Base-by-base conservation (phyloP, 257 asterid species). In the Salvia miltiorrhiza region DNA sequence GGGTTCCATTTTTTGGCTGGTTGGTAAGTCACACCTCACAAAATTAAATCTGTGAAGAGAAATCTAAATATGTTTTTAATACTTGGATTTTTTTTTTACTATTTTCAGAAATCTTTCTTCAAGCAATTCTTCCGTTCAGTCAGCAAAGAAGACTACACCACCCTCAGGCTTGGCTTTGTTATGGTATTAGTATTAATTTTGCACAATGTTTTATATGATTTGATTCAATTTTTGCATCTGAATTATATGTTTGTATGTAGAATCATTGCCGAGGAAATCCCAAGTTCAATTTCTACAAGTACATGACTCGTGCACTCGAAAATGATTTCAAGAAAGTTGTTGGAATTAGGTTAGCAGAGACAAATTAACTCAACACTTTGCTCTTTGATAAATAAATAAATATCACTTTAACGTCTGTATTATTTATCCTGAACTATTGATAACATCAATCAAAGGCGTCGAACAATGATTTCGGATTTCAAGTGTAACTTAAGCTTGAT, bases 81-180 rank as follows among this genome's bases (percentile, higher is more conserved):
- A 7, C 14, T 20, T 32, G n/a, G n/a, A 12, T 43, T 2, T 7
- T 12, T 52, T 14, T 26, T 5, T 63, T 17, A 55, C 32, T 47
- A 17, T 3, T 66, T 59, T 40, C 84, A 83, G 89, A 73, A 61
- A 44, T 77, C 87, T 5, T 81, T 84, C 76, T 79, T 81, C 68
- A 84, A 84, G 81, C 89, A 81, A 58, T 71, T 84, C 67, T 79
- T 74, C 39, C 83, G 78, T 30, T 79, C 89, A 3, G 85, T 84
- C 19, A 79, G 67, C 9, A 65, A 76, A 60, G 73, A 80, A 28
- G 89, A 84, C 52, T 84, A 84, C 62, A 62, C 63, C 32, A 75
- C 81, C 17, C 76, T 84, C 7, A 75, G 89, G 32, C 83, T 69
- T 26, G 89, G 89, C 24, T 84, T 84, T 57, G 73, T 84, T 17